Evolutionary conservation across 2,329 filamentous ascomycete genomes (phyloP).

Genomic region (Neurospora crassa): DNA sequence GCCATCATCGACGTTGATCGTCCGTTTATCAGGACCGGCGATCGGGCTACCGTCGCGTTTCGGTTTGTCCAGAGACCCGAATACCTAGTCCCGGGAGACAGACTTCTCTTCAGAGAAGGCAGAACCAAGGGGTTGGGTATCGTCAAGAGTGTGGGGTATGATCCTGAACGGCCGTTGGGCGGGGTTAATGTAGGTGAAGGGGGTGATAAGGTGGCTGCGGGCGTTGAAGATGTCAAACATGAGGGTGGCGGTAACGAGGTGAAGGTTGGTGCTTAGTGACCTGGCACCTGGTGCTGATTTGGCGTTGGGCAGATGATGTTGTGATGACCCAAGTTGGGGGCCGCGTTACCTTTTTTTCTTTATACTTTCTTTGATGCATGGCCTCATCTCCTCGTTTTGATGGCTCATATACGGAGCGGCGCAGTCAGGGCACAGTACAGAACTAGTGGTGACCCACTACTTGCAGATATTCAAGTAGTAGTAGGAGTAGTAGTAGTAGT

Average conservation of each 20-base stretch:
- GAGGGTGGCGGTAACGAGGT: conserved; percentile 3
- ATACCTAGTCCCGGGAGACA: conserved; percentile 79
- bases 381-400: background rate
- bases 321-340: background rate
- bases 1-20: conserved; percentile 96
- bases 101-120: conserved; percentile 87
- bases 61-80: conserved; percentile 90
- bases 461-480: background rate
- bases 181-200: conserved; percentile 1
- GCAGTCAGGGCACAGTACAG: background rate
- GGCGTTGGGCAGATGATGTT: too few relatives aligned
- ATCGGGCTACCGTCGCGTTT: conserved; percentile 90
- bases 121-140: conserved; percentile 93
- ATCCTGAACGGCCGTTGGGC: conserved; percentile 44
- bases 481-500: too few relatives aligned
- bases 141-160: conserved; percentile 84
- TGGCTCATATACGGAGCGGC: background rate
- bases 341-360: background rate
- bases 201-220: conserved; percentile 1
- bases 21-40: conserved; percentile 88
- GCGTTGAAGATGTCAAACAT: background rate
- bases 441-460: background rate
- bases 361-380: background rate
- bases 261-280: background rate
- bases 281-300: background rate